phyloP scores from a whole-genome alignment of 495 filamentous ascomycete genomes.

The Penicillium canariense region DNA sequence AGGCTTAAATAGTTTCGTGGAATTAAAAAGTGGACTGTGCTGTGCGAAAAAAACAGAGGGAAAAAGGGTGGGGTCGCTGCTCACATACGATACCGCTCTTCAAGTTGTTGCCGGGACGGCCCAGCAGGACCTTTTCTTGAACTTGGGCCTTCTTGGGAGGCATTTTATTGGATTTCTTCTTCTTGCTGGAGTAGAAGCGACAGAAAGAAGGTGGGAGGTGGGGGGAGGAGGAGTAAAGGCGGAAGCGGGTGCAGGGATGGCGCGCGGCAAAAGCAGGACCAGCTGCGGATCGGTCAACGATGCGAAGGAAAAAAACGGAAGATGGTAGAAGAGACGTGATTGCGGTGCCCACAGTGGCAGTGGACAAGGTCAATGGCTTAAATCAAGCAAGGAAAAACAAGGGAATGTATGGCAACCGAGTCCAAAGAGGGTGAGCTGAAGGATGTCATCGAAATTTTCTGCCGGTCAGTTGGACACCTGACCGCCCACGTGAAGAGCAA shows the following conservation, averaged over 20 bases:
- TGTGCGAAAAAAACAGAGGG: constrained; percentile 32
- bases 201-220: constrained; percentile 33
- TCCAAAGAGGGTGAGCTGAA: constrained; percentile 1
- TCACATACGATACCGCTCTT: constrained; percentile 98
- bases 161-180: constrained; percentile 52
- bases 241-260: constrained; percentile 28
- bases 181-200: constrained; percentile 46
- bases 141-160: constrained; percentile 54
- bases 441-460: constrained; percentile 29
- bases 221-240: constrained; percentile 28
- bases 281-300: constrained; percentile 48
- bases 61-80: constrained; percentile 43
- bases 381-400: constrained; percentile 11
- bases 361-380: constrained; percentile 25
- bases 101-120: constrained; percentile 94
- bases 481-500: constrained; percentile 31
- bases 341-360: constrained; percentile 32
- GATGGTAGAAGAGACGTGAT: constrained; percentile 39
- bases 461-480: constrained; percentile 6
- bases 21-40: constrained; percentile 39
- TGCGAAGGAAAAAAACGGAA: constrained; percentile 31
- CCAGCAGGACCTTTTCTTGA: constrained; percentile 64
- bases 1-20: constrained; percentile 33
- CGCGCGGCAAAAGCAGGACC: constrained; percentile 46
- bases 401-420: constrained; percentile 2